Percentiles rank a stretch among this genome's conserved stretches.
These are phyloP conservation scores for Immersiporthe knoxdaviesiana DNA, from an alignment of 2,329 filamentous ascomycete genomes.

Conservation along the genomic window DNA sequence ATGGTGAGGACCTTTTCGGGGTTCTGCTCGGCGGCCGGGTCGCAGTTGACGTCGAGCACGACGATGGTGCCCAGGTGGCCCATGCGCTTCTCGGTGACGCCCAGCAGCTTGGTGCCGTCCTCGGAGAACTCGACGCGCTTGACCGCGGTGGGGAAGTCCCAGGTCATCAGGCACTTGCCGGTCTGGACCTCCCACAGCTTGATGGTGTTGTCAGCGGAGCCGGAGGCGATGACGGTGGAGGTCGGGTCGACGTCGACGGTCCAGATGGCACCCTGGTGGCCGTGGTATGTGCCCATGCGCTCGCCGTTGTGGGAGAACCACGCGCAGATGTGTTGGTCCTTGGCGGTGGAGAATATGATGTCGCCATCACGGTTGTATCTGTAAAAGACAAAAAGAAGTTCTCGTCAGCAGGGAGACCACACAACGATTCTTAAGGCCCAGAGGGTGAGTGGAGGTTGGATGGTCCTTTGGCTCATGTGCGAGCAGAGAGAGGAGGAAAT, in stretches of 20 bases:
- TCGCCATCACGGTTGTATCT: constrained; percentile 95
- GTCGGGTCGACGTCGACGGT: constrained; percentile 96
- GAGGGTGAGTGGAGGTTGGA: not conserved
- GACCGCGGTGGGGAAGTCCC: constrained; percentile 96
- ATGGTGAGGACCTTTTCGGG: constrained; percentile 85
- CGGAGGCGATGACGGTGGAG: constrained; percentile 87
- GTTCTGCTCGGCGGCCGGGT: constrained; percentile 80
- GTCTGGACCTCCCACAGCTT: constrained; percentile 95
- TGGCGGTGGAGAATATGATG: constrained; percentile 91
- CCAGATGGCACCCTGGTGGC: constrained; percentile 98
- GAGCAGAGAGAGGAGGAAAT: constrained; percentile 31
- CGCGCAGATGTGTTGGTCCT: constrained; percentile 95
- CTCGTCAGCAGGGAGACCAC: constrained; percentile 11
- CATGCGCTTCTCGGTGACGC: constrained; percentile 98
- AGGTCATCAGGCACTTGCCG: constrained; percentile 91
- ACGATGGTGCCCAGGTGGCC: constrained; percentile 93
- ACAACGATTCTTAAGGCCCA: not conserved
- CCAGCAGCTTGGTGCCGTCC: constrained; percentile 86
- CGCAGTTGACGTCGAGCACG: constrained; percentile 80
- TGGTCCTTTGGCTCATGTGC: constrained; percentile 17
- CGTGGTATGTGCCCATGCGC: constrained; percentile 93
- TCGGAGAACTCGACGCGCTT: constrained; percentile 98
- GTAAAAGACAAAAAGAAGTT: constrained; percentile 7
- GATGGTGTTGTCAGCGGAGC: constrained; percentile 97
- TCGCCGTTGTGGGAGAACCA: constrained; percentile 99